phyloP scores from a whole-genome alignment of 2,329 filamentous ascomycete genomes.

The Aureobasidium sp. region DNA sequence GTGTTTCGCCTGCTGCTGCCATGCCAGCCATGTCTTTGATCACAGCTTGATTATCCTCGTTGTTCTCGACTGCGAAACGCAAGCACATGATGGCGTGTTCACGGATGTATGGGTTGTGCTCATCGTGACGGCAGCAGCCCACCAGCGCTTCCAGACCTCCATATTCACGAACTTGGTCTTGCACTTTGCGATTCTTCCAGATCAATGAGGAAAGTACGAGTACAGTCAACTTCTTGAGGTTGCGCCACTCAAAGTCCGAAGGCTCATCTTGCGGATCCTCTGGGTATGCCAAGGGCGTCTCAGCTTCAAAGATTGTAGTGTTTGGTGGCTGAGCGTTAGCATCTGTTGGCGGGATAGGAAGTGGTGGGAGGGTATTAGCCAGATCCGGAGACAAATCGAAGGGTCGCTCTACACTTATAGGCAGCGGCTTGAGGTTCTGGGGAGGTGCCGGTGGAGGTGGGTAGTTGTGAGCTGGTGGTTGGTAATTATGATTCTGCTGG shows the following conservation, averaged over 20 bases:
- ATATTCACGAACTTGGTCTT: constrained; percentile 77
- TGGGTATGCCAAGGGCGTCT: constrained; percentile 33
- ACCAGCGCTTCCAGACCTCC: constrained; percentile 82
- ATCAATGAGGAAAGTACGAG: constrained; percentile 83
- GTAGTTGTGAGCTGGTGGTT: not conserved
- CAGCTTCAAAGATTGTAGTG: constrained; percentile 34
- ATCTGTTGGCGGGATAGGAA: constrained; percentile 34
- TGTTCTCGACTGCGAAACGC: constrained; percentile 65
- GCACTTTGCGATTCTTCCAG: constrained; percentile 77
- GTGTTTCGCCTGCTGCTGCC: constrained; percentile 3
- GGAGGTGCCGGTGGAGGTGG: not conserved
- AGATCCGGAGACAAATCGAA: constrained; percentile 43
- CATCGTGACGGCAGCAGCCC: constrained; percentile 84
- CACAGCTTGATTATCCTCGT: constrained; percentile 63
- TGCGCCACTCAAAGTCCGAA: constrained; percentile 64
- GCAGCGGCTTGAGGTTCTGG: constrained; percentile 19
- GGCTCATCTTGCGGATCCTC: constrained; percentile 54
- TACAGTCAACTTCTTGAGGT: constrained; percentile 88
- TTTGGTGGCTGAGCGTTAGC: constrained; percentile 32
- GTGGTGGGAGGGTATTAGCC: constrained; percentile 34
- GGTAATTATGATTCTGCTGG: not conserved
- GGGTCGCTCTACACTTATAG: constrained; percentile 55
- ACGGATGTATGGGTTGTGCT: constrained; percentile 88
- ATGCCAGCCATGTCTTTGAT: constrained; percentile 52
- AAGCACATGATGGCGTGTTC: constrained; percentile 84